phyloP scores from a whole-genome alignment of 1,139 yeast species.

The Wickerhamomyces sp. region DNA sequence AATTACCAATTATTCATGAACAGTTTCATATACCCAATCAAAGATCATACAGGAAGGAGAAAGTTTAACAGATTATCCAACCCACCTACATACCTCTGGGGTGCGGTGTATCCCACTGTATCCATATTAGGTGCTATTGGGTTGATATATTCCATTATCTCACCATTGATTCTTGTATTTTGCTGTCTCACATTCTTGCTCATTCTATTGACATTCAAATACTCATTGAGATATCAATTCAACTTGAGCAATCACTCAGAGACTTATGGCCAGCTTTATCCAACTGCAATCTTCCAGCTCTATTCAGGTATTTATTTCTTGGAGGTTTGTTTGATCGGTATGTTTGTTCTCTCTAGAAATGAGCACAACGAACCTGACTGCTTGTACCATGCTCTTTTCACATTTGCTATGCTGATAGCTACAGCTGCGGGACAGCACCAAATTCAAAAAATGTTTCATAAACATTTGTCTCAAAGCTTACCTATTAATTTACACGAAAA shows the following conservation, averaged over 20 bases:
- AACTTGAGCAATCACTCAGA: slow-evolving; percentile 49
- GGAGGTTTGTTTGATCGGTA: slow-evolving; percentile 72
- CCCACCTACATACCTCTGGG: slow-evolving; percentile 58
- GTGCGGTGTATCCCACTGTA: slow-evolving; percentile 68
- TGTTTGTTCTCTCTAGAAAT: slow-evolving; percentile 57
- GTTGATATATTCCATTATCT: slow-evolving; percentile 65
- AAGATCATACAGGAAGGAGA: slow-evolving; percentile 57
- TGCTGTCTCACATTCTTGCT: slow-evolving; percentile 53
- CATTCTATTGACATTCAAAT: slow-evolving; percentile 62
- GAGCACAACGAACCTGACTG: slow-evolving; percentile 32
- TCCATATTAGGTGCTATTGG: slow-evolving; percentile 77
- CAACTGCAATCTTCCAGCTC: slow-evolving; percentile 67
- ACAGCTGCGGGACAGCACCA: slow-evolving; percentile 37
- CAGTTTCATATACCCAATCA: slow-evolving; percentile 32
- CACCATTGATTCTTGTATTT: slow-evolving; percentile 70
- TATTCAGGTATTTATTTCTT: slow-evolving; percentile 77
- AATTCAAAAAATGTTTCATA: slow-evolving; percentile 28
- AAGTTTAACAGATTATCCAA: slow-evolving; percentile 41
- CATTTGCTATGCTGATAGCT: slow-evolving; percentile 36
- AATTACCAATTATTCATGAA: slow-evolving; percentile 41
- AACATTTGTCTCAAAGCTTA: slow-evolving; percentile 17
- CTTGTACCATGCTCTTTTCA: slow-evolving; percentile 40
- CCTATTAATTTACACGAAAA: slow-evolving; percentile 22
- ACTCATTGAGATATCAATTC: slow-evolving; percentile 53
- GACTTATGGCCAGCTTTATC: slow-evolving; percentile 65